These are phyloP conservation scores for Tricholoma sp. DNA, from an alignment of 768 basidiomycete genomes.

Conservation along the genomic window DNA sequence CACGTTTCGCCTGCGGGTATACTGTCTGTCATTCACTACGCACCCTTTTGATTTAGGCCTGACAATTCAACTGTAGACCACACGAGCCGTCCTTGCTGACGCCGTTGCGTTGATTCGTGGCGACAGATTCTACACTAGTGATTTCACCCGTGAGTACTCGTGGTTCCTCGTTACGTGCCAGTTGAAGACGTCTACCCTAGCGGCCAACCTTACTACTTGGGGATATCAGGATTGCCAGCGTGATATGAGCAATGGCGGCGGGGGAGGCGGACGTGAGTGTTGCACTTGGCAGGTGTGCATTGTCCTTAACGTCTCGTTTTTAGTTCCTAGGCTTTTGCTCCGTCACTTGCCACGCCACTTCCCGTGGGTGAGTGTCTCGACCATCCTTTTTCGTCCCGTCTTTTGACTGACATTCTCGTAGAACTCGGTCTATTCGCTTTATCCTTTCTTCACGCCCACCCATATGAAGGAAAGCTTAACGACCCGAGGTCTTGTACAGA, in stretches of 20 bases:
- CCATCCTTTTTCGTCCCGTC: background rate
- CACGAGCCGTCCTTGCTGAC: slow-evolving; percentile 46
- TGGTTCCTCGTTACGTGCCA: too few relatives aligned
- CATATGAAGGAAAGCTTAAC: slow-evolving; percentile 31
- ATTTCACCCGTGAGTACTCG: slow-evolving; percentile 38
- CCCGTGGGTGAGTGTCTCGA: slow-evolving; percentile 9
- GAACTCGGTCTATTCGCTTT: slow-evolving; percentile 16
- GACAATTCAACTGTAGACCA: slow-evolving; percentile 23
- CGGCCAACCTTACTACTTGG: slow-evolving; percentile 44
- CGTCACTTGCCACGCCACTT: slow-evolving; percentile 18
- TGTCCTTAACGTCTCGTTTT: background rate
- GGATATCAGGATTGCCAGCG: slow-evolving; percentile 45
- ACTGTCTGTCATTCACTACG: slow-evolving; percentile 14
- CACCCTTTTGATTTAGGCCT: background rate
- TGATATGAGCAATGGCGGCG: slow-evolving; percentile 28
- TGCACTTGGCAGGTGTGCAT: background rate
- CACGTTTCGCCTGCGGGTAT: slow-evolving; percentile 25
- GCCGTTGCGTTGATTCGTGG: slow-evolving; percentile 48
- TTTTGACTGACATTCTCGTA: background rate
- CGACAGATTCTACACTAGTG: slow-evolving; percentile 47
- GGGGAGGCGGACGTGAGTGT: slow-evolving; percentile 15
- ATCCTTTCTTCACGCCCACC: slow-evolving; percentile 41
- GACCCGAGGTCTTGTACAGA: slow-evolving; percentile 30
- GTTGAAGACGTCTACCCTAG: slow-evolving; percentile 16
- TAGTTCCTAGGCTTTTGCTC: slow-evolving; percentile 16